A percentile compares a stretch with the other conserved stretches of the same genome.
Evolutionary conservation across 495 filamentous ascomycete species (phyloP).

Genomic region (Penicillium canariense): DNA sequence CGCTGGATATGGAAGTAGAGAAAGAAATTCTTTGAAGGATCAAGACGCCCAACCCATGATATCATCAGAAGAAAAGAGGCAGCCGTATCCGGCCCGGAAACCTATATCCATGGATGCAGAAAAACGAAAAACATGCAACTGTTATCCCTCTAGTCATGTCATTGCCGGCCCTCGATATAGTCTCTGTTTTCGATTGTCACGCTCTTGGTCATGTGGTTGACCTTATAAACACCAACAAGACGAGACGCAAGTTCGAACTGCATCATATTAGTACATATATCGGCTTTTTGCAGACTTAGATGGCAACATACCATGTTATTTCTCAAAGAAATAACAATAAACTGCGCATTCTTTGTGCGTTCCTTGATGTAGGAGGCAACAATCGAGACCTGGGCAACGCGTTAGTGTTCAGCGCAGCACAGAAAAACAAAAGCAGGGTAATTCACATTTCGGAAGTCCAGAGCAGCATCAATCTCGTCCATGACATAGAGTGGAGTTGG

Average conservation of each 20-base stretch:
- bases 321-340: slow-evolving; percentile 94
- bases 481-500: slow-evolving; percentile 98
- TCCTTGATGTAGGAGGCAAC: slow-evolving; percentile 99
- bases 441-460: slow-evolving; percentile 97
- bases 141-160: slow-evolving; percentile 10
- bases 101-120: slow-evolving; percentile 24
- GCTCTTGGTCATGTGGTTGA: slow-evolving; percentile 99
- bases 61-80: slow-evolving; percentile 27
- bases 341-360: slow-evolving; percentile 97
- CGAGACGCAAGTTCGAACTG: slow-evolving; percentile 89
- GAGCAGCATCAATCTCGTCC: slow-evolving; percentile 97
- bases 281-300: slow-evolving; percentile 3
- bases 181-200: slow-evolving; percentile 93
- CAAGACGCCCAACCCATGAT: slow-evolving; percentile 29
- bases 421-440: background rate
- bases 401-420: slow-evolving; percentile 9
- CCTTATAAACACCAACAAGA: slow-evolving; percentile 96
- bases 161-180: slow-evolving; percentile 59
- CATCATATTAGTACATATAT: slow-evolving; percentile 4
- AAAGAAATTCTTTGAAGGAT: slow-evolving; percentile 20
- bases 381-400: slow-evolving; percentile 75
- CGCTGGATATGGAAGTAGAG: background rate
- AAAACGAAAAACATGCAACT: slow-evolving; percentile 14
- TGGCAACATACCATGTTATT: slow-evolving; percentile 81
- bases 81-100: slow-evolving; percentile 21